phyloP scores from a whole-genome alignment of 495 filamentous ascomycete genomes.

The Penicillium verhagenii region DNA sequence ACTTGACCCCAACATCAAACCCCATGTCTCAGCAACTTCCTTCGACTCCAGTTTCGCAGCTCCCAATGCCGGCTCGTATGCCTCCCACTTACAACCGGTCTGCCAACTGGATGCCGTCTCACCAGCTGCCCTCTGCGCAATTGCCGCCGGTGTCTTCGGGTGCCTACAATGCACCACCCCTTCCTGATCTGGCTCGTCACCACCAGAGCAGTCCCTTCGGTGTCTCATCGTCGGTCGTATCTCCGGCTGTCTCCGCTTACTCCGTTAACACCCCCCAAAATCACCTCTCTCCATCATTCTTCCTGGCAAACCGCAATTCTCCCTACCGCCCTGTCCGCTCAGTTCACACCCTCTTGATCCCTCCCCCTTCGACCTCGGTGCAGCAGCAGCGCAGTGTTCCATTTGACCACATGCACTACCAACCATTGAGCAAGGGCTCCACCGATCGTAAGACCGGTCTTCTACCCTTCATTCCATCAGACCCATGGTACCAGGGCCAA shows the following conservation, averaged over 20 bases:
- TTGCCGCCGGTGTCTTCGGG: slow-evolving; percentile 33
- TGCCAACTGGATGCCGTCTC: slow-evolving; percentile 37
- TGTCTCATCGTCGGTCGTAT: slow-evolving; percentile 38
- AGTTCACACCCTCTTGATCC: slow-evolving; percentile 85
- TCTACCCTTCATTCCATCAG: slow-evolving; percentile 67
- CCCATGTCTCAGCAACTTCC: slow-evolving; percentile 38
- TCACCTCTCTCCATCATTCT: slow-evolving; percentile 62
- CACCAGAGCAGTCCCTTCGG: slow-evolving; percentile 39
- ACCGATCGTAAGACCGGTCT: slow-evolving; percentile 78
- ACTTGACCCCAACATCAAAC: slow-evolving; percentile 38
- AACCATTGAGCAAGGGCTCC: slow-evolving; percentile 73
- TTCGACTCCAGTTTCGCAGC: slow-evolving; percentile 52
- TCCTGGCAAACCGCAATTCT: slow-evolving; percentile 66
- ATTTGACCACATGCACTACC: slow-evolving; percentile 92
- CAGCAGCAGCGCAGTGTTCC: slow-evolving; percentile 64
- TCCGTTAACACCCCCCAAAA: slow-evolving; percentile 48
- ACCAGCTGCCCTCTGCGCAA: slow-evolving; percentile 45
- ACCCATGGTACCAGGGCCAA: slow-evolving; percentile 43
- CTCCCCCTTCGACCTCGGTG: slow-evolving; percentile 77
- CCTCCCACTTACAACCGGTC: slow-evolving; percentile 58
- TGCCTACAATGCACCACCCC: slow-evolving; percentile 52
- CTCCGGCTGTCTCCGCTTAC: slow-evolving; percentile 43
- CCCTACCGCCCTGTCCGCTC: slow-evolving; percentile 89
- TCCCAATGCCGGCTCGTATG: slow-evolving; percentile 51
- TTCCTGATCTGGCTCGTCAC: slow-evolving; percentile 46